Conservation (phyloP, 2,329 filamentous ascomycete genomes). For the Pseudogymnoascus sp. region DNA sequence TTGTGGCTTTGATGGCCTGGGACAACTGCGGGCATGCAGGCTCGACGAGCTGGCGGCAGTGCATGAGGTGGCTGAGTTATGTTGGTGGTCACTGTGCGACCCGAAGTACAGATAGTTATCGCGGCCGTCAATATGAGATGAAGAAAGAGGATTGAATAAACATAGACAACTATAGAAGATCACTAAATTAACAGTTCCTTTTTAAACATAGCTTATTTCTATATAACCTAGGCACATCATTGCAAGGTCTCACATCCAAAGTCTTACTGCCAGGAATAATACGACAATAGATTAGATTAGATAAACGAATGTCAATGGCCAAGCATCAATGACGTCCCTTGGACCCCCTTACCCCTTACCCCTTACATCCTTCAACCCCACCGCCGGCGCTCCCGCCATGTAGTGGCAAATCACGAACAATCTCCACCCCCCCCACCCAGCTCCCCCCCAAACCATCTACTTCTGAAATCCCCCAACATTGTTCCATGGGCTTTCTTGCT, state of each 20-base stretch:
- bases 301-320: not conserved
- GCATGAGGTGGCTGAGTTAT: not conserved
- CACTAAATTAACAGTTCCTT: too few species aligned
- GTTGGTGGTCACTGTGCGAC: not conserved
- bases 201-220: too few species aligned
- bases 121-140: too few species aligned
- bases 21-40: not conserved
- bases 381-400: not conserved
- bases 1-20: not conserved
- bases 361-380: not conserved
- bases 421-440: not conserved
- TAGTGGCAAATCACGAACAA: not conserved
- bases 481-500: not conserved
- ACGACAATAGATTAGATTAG: not conserved
- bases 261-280: not conserved
- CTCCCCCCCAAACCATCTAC: not conserved
- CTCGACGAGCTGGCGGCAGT: not conserved
- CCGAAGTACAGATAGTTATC: not conserved
- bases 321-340: not conserved
- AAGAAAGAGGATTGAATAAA: not conserved
- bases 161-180: not conserved
- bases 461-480: not conserved
- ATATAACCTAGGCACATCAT: too few species aligned
- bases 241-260: not conserved
- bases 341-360: too few species aligned